These are phyloP conservation scores for Nepenthes mirabilis DNA, from an alignment of 148 eudicot genomes.

Conservation along the genomic window DNA sequence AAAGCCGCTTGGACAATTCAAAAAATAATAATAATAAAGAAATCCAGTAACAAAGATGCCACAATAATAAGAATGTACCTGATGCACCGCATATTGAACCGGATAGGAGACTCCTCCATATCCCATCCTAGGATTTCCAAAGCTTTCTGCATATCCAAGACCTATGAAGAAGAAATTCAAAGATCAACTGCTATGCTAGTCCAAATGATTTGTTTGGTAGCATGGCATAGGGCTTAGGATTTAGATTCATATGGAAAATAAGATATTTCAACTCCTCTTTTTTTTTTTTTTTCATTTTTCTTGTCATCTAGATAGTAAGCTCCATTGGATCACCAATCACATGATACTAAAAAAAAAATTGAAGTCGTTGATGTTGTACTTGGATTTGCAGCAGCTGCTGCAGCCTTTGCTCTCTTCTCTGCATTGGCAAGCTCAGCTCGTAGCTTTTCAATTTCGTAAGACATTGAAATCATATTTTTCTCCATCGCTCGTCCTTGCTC, in stretches of 20 bases:
- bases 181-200: not conserved
- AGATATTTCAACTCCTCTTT: too few relatives aligned
- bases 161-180: slow-evolving; percentile 18
- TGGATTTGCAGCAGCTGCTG: slow-evolving; percentile 41
- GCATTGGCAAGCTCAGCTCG: slow-evolving; percentile 58
- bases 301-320: too few relatives aligned
- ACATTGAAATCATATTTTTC: slow-evolving; percentile 27
- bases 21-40: not conserved
- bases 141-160: slow-evolving; percentile 31
- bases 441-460: slow-evolving; percentile 46
- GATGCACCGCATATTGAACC: slow-evolving; percentile 36
- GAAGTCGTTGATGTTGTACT: slow-evolving; percentile 15
- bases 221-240: not conserved
- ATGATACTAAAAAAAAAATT: not conserved
- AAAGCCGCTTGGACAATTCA: too few relatives aligned
- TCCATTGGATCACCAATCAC: too few relatives aligned
- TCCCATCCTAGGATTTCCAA: slow-evolving; percentile 20
- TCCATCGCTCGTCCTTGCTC: slow-evolving; percentile 55
- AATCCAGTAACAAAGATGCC: not conserved
- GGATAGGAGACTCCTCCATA: slow-evolving; percentile 31
- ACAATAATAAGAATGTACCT: slow-evolving; percentile 23
- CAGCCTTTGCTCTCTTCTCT: slow-evolving; percentile 58
- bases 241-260: too few relatives aligned
- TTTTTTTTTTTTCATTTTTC: too few relatives aligned
- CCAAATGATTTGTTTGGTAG: not conserved